Evolutionary conservation across 768 basidiomycete species (phyloP).

Genomic region (Lactarius tabidus): DNA sequence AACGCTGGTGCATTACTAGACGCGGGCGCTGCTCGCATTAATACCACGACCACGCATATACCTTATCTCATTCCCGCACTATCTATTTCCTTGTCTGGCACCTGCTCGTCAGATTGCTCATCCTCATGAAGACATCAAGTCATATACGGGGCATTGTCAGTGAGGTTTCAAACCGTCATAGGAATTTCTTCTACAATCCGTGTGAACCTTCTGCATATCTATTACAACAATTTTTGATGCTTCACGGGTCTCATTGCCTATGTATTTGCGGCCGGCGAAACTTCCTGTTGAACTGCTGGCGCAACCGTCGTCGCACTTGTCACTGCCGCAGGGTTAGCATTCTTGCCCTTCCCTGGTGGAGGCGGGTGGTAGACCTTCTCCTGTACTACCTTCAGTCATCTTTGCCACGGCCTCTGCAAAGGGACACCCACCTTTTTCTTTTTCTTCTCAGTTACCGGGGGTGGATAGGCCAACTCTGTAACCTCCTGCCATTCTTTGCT

Average conservation of each 20-base stretch:
- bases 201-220: background rate
- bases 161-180: background rate
- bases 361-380: constrained; percentile 82
- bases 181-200: background rate
- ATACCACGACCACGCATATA: background rate
- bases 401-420: background rate
- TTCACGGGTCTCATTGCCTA: background rate
- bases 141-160: no score
- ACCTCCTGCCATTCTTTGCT: constrained; percentile 78
- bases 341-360: constrained; percentile 74
- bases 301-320: background rate
- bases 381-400: constrained; percentile 35
- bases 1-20: background rate
- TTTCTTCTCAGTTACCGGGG: constrained; percentile 58
- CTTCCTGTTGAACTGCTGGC: background rate
- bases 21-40: background rate
- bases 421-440: constrained; percentile 50
- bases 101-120: background rate
- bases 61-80: constrained; percentile 1
- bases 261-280: background rate
- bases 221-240: background rate
- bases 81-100: background rate
- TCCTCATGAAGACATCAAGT: background rate
- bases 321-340: constrained; percentile 34
- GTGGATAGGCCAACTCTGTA: constrained; percentile 81